Evolutionary conservation across 2,329 filamentous ascomycete species (phyloP).

Genomic region (Clonostachys sp.): DNA sequence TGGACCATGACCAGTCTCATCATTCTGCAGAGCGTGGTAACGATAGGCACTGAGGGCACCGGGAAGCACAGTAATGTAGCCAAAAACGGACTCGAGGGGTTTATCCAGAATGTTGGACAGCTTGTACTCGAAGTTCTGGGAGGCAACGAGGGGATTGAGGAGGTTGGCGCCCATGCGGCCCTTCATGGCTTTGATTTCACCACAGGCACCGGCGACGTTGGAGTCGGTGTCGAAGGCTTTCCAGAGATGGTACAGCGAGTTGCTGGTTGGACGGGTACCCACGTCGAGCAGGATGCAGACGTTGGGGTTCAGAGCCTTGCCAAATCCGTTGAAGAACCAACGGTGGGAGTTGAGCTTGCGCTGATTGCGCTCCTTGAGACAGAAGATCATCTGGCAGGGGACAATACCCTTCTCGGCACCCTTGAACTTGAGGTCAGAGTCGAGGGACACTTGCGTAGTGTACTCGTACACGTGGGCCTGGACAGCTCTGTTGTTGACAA

Average conservation of each 20-base stretch:
- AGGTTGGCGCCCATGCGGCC: slow-evolving; percentile 78
- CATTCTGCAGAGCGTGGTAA: slow-evolving; percentile 94
- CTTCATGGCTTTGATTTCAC: slow-evolving; percentile 97
- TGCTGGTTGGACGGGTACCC: slow-evolving; percentile 84
- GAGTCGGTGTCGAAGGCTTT: slow-evolving; percentile 98
- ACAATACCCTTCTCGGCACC: slow-evolving; percentile 98
- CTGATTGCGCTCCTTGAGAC: slow-evolving; percentile 93
- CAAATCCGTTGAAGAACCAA: slow-evolving; percentile 99
- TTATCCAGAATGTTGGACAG: slow-evolving; percentile 99
- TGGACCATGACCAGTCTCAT: slow-evolving; percentile 90
- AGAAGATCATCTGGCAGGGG: slow-evolving; percentile 97
- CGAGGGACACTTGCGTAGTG: slow-evolving; percentile 94
- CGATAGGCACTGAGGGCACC: slow-evolving; percentile 93
- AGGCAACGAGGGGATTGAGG: slow-evolving; percentile 90
- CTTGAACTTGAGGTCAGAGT: slow-evolving; percentile 96
- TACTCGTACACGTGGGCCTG: slow-evolving; percentile 98
- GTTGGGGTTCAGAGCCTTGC: slow-evolving; percentile 86
- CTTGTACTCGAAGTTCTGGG: slow-evolving; percentile 99
- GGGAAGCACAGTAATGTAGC: slow-evolving; percentile 94
- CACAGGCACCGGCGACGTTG: slow-evolving; percentile 92
- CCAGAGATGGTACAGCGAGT: slow-evolving; percentile 96
- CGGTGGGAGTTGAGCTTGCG: slow-evolving; percentile 98
- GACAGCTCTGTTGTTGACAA: slow-evolving; percentile 92
- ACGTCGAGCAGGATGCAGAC: slow-evolving; percentile 97
- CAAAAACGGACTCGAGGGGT: slow-evolving; percentile 93